Conservation (phyloP, 2,329 filamentous ascomycete genomes). For the Dactylellina leptospora region DNA sequence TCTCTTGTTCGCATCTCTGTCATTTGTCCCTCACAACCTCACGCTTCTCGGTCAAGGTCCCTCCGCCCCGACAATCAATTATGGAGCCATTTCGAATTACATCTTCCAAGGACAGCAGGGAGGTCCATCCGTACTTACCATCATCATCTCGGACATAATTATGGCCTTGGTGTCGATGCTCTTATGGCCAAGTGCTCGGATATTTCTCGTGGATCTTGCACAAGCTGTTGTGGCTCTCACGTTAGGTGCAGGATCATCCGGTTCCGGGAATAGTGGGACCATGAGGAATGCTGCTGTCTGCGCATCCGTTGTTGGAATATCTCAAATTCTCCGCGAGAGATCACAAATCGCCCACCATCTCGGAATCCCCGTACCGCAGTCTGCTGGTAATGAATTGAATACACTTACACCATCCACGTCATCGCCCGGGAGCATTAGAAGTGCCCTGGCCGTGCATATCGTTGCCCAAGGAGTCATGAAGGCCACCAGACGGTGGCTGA, state of each 20-base stretch:
- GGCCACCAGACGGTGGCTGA: constrained; percentile 57
- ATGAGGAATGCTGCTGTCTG: constrained; percentile 66
- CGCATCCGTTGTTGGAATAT: constrained; percentile 62
- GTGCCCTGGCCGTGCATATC: constrained; percentile 58
- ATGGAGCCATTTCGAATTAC: constrained; percentile 61
- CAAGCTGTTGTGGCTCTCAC: constrained; percentile 68
- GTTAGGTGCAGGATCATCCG: constrained; percentile 65
- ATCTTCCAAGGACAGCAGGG: constrained; percentile 67
- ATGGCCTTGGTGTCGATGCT: constrained; percentile 65
- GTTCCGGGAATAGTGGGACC: constrained; percentile 62
- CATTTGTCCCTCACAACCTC: constrained; percentile 66
- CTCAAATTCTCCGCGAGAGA: constrained; percentile 44
- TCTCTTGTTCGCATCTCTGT: constrained; percentile 67
- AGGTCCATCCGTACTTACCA: constrained; percentile 66
- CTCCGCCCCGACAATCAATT: constrained; percentile 65
- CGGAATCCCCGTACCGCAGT: constrained; percentile 37
- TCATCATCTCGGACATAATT: constrained; percentile 65
- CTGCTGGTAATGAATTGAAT: constrained; percentile 41
- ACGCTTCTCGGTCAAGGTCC: constrained; percentile 61
- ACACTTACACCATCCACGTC: constrained; percentile 41
- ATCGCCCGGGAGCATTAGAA: constrained; percentile 56
- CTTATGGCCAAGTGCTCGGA: constrained; percentile 65
- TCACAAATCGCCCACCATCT: constrained; percentile 46
- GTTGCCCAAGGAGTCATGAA: constrained; percentile 58
- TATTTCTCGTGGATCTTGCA: constrained; percentile 66